A percentile compares a stretch with the other conserved stretches of the same genome.
These are phyloP conservation scores for Scedosporium apiospermum DNA, from an alignment of 2,329 filamentous ascomycete genomes.

Conservation along the genomic window DNA sequence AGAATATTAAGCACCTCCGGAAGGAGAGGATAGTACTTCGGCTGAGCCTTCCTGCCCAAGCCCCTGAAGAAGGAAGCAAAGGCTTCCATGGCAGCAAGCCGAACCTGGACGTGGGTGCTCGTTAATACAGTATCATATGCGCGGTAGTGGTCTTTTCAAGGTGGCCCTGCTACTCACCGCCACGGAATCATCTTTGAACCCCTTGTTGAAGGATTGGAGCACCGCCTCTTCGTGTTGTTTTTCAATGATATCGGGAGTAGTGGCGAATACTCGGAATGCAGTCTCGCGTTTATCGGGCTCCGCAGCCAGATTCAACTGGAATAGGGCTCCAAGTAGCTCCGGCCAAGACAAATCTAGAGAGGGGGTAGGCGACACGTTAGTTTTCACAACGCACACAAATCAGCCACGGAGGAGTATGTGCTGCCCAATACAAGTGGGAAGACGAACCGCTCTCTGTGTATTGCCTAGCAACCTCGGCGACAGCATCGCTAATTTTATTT, in stretches of 20 bases:
- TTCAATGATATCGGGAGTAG: constrained; percentile 91
- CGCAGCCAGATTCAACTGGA: constrained; percentile 79
- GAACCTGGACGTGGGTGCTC: constrained; percentile 46
- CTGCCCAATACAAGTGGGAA: background rate
- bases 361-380: background rate
- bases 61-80: constrained; percentile 95
- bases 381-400: background rate
- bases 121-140: background rate
- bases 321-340: constrained; percentile 76
- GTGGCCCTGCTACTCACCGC: constrained; percentile 41
- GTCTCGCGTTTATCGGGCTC: constrained; percentile 81
- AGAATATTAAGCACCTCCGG: constrained; percentile 91
- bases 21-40: constrained; percentile 79
- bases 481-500: constrained; percentile 96
- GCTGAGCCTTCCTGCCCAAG: constrained; percentile 76
- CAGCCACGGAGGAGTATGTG: background rate
- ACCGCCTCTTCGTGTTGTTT: constrained; percentile 92
- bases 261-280: constrained; percentile 90
- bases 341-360: constrained; percentile 71
- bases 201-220: constrained; percentile 75
- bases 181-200: constrained; percentile 82
- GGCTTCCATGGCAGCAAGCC: constrained; percentile 89
- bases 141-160: background rate
- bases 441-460: constrained; percentile 75
- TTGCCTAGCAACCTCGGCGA: constrained; percentile 89